phyloP scores from a whole-genome alignment of 2,329 filamentous ascomycete species.

The Akanthomyces dipterigenus region DNA sequence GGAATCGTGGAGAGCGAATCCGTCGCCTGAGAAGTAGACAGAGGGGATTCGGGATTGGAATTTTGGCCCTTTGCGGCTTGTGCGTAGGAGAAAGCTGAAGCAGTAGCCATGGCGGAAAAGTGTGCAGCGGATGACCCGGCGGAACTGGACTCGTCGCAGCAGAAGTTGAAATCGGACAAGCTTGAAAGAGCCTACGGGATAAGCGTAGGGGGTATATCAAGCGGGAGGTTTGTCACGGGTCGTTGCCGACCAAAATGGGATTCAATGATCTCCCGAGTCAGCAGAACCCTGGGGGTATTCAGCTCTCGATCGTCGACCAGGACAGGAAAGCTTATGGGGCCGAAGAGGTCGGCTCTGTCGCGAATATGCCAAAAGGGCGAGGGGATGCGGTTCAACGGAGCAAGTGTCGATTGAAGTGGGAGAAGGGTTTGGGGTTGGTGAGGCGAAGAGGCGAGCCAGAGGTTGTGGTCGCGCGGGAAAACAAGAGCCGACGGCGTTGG shows the following conservation, averaged over 20 bases:
- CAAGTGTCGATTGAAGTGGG: neutral
- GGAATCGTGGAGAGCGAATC: conserved; percentile 1
- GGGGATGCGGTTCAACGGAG: neutral
- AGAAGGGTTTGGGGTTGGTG: neutral
- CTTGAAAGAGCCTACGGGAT: conserved; percentile 1
- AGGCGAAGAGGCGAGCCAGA: neutral
- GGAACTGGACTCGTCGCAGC: conserved; percentile 11
- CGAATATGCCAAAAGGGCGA: neutral
- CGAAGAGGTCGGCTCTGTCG: conserved; percentile 2
- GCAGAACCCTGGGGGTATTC: conserved; percentile 10
- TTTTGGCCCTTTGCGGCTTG: conserved; percentile 76
- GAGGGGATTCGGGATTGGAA: conserved; percentile 29
- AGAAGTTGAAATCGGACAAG: conserved; percentile 20
- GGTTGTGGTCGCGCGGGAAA: conserved; percentile 4
- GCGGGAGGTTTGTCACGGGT: neutral
- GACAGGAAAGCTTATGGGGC: neutral
- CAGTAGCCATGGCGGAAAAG: conserved; percentile 40
- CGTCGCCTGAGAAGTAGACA: conserved; percentile 26
- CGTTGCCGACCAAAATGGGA: conserved; percentile 7
- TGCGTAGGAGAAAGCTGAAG: conserved; percentile 80
- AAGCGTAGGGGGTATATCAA: conserved; percentile 1
- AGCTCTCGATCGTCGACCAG: conserved; percentile 15
- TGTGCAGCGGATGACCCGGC: conserved; percentile 19
- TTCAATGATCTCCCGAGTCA: conserved; percentile 14
- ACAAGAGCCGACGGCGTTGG: neutral